Percentiles rank a stretch among this genome's conserved stretches.
phyloP scores from a whole-genome alignment of 2,329 filamentous ascomycete species.

The Thyridium curvatum region DNA sequence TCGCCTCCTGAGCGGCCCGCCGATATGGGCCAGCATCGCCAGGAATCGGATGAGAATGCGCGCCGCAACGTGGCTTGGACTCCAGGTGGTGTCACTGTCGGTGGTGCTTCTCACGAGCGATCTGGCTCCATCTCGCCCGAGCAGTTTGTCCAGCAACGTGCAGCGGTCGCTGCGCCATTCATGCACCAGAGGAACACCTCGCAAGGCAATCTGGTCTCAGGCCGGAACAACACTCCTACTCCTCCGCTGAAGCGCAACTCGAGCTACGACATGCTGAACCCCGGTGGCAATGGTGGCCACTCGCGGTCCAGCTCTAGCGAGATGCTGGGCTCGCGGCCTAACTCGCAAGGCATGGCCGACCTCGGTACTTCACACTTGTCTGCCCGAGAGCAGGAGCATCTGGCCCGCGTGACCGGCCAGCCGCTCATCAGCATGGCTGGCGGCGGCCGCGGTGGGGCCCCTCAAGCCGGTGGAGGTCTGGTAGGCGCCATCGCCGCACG shows the following conservation, averaged over 20 bases:
- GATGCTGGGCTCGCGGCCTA: conserved; percentile 38
- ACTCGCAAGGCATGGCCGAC: conserved; percentile 52
- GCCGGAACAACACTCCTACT: conserved; percentile 33
- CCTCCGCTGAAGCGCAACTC: conserved; percentile 33
- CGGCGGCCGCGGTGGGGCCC: conserved; percentile 34
- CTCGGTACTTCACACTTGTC: conserved; percentile 59
- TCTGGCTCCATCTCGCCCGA: conserved; percentile 57
- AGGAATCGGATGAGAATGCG: conserved; percentile 44
- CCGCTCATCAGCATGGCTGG: conserved; percentile 66
- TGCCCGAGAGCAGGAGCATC: conserved; percentile 80
- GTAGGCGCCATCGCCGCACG: conserved; percentile 75
- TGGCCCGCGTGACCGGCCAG: conserved; percentile 74
- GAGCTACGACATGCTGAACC: conserved; percentile 31
- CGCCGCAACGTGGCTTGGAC: conserved; percentile 73
- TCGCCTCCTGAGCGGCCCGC: conserved; percentile 11
- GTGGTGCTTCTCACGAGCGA: conserved; percentile 40
- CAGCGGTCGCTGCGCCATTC: conserved; percentile 46
- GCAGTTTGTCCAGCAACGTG: conserved; percentile 77
- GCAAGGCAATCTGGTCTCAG: conserved; percentile 34
- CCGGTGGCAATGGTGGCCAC: conserved; percentile 18
- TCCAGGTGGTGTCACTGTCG: conserved; percentile 53
- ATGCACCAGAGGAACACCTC: conserved; percentile 56
- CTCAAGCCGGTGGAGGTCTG: conserved; percentile 52
- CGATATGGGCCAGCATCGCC: conserved; percentile 32
- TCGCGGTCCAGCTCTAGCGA: conserved; percentile 43